A percentile compares a stretch with the other conserved stretches of the same genome.
phyloP scores from a whole-genome alignment of 1,284 basidiomycete genomes.

The Tilletia caries region DNA sequence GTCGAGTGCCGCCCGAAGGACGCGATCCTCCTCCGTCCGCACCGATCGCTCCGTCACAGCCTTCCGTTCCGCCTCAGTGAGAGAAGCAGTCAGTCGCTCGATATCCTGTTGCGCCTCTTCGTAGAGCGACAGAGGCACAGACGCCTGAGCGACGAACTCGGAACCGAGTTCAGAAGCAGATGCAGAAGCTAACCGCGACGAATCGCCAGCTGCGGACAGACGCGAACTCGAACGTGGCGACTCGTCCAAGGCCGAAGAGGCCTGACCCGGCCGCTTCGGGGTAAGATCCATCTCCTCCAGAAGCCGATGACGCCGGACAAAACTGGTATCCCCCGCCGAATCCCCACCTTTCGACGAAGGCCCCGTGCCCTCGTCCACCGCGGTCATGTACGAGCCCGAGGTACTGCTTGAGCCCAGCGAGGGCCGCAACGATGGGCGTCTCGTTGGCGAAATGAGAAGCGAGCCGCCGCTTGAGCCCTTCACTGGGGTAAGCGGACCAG shows the following conservation, averaged over 20 bases:
- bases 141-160: conserved; percentile 33
- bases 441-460: not conserved
- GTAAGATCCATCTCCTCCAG: conserved; percentile 39
- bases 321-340: conserved; percentile 24
- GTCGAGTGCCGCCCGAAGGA: conserved; percentile 56
- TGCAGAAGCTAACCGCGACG: not conserved
- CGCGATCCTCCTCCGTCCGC: conserved; percentile 58
- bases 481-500: not conserved
- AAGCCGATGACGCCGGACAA: conserved; percentile 58
- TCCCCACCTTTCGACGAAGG: too few relatives aligned
- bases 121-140: conserved; percentile 44
- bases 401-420: not conserved
- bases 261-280: conserved; percentile 21
- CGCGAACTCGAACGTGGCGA: not conserved
- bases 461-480: not conserved
- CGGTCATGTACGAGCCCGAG: not conserved
- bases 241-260: too few relatives aligned
- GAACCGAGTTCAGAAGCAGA: conserved; percentile 18
- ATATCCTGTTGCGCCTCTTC: conserved; percentile 52
- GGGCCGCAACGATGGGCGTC: not conserved
- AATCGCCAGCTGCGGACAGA: not conserved
- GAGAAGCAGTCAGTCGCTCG: conserved; percentile 46
- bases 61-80: conserved; percentile 41
- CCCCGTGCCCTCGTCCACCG: not conserved
- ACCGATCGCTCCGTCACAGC: conserved; percentile 21